Evolutionary conservation across 768 basidiomycete species (phyloP).

Genomic region (Mycena polygramma): DNA sequence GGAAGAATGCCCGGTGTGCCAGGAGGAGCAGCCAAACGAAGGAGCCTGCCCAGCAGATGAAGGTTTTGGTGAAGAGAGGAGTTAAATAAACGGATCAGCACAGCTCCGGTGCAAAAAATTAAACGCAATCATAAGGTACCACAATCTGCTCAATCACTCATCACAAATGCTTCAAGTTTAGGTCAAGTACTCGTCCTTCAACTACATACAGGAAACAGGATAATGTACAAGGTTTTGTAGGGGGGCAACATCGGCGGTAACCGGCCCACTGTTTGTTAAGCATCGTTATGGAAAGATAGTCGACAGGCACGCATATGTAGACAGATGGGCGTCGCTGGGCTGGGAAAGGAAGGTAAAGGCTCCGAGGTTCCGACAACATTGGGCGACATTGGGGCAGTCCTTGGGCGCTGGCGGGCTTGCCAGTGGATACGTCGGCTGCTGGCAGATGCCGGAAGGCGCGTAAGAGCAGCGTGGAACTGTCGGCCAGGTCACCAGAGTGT

Average conservation of each 20-base stretch:
- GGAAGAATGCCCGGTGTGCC: not conserved
- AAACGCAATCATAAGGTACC: not conserved
- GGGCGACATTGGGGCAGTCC: too few species aligned
- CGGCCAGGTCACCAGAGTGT: too few species aligned
- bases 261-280: too few species aligned
- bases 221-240: too few species aligned
- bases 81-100: constrained; percentile 10
- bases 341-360: not conserved
- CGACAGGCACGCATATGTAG: not conserved
- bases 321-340: not conserved
- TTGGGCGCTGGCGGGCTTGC: not conserved
- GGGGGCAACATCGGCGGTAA: too few species aligned
- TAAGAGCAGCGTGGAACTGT: too few species aligned
- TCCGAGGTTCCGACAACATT: not conserved
- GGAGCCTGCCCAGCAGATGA: not conserved
- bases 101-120: not conserved
- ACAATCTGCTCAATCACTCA: too few species aligned
- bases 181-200: too few species aligned
- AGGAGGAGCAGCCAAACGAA: not conserved
- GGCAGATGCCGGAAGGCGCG: not conserved
- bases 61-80: not conserved
- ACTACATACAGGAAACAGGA: too few species aligned
- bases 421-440: not conserved
- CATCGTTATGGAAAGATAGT: too few species aligned
- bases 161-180: too few species aligned